Evolutionary conservation across 1,284 basidiomycete genomes (phyloP), one percentile per base, ranked within the genome.

Genomic region (Neonothopanus nambi): DNA sequence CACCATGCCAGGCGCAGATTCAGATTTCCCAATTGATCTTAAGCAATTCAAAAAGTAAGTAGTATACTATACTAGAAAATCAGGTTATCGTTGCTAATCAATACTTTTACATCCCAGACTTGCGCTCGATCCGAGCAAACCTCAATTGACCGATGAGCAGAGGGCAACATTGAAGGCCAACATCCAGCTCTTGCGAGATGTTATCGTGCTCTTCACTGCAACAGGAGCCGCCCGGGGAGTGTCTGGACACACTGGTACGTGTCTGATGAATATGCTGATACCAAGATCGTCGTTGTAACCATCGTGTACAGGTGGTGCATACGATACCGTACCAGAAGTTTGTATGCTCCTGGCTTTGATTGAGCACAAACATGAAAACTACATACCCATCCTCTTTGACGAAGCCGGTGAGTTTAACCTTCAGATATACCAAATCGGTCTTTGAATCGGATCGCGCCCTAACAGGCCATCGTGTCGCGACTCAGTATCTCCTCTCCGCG

Each of bases 291-390:
- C 15, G 41, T 26, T 46, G 26, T 26, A 37, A 15, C 9, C 49
- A 45, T 35, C 33, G 11, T 12, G 24, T 24, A 18, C 57, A 84
- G 88, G 88, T 61, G 91, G 91, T 63, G 88, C 91, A 3, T 93
- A 83, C 65, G 91, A 93, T 67, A 93, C 91, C 28, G 87, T 90
- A 9, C 89, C 89, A 0, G 90, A 93, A 70, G 85, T 91, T 36
- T 84, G 81, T 67, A 81, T 92, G 57, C 73, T 91, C 44, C 79
- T 91, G 38, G 78, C 82, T 39, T 73, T 92, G 56, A 87, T 92
- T 66, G 78, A 85, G 57, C 67, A 77, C 35, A 54, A 55, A 48
- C 83, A 82, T 12, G 76, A 87, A 30, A 82, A 75, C 54, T 88
- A 80, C 61, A 70, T 82, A 26, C 84, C 85, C 2, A 76, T 87